Percentiles rank a stretch among this genome's conserved stretches.
Conservation (phyloP, 1,284 basidiomycete species). For the Fereydounia khargensis region DNA sequence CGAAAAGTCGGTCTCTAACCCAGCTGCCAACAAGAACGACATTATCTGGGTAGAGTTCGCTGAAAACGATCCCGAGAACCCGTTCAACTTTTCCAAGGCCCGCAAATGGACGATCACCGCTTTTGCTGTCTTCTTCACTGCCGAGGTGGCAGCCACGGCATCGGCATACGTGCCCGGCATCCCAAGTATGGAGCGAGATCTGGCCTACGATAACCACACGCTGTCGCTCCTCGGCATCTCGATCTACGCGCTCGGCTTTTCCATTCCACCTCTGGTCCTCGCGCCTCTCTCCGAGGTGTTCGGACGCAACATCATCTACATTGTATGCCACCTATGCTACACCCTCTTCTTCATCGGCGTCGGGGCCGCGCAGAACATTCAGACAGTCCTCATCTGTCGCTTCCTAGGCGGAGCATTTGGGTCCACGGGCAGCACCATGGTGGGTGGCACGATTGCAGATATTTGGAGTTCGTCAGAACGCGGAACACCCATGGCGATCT, state of each 20-base stretch:
- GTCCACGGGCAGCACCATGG: constrained; percentile 67
- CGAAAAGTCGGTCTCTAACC: constrained; percentile 15
- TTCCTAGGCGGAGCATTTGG: constrained; percentile 71
- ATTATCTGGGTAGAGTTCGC: constrained; percentile 65
- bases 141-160: constrained; percentile 62
- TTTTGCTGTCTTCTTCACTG: constrained; percentile 63
- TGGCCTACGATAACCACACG: constrained; percentile 66
- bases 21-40: not conserved
- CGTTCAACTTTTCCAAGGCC: constrained; percentile 62
- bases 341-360: constrained; percentile 41
- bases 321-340: constrained; percentile 65
- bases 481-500: constrained; percentile 67
- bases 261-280: constrained; percentile 66
- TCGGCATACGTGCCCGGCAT: constrained; percentile 66
- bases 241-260: constrained; percentile 65
- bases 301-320: constrained; percentile 70
- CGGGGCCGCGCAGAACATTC: constrained; percentile 65
- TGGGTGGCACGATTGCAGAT: constrained; percentile 70
- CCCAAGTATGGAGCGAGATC: constrained; percentile 67
- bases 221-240: constrained; percentile 66
- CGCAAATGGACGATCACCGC: constrained; percentile 67
- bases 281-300: constrained; percentile 73
- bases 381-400: constrained; percentile 68
- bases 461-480: constrained; percentile 51
- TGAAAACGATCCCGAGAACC: constrained; percentile 62